A percentile compares a stretch with the other conserved stretches of the same genome.
Conservation (phyloP, 495 filamentous ascomycete species). For the Apiosordaria backusii region DNA sequence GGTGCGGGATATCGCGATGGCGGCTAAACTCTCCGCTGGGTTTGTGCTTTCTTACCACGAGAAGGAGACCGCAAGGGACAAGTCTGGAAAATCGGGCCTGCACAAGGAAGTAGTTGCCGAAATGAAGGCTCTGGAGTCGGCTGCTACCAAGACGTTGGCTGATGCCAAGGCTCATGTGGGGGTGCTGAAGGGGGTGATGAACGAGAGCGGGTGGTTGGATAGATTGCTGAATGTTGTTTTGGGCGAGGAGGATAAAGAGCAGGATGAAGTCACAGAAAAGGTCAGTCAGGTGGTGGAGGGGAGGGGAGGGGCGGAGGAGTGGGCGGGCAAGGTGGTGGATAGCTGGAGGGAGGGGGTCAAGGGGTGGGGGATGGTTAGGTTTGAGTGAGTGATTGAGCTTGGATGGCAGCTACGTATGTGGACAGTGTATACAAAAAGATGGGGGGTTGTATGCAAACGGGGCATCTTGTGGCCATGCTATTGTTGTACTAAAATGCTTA, state of each 20-base stretch:
- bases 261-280: conserved; percentile 21
- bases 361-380: conserved; percentile 38
- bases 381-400: conserved; percentile 27
- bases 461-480: too few relatives aligned
- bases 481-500: too few relatives aligned
- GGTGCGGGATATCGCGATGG: conserved; percentile 38
- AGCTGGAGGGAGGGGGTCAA: conserved; percentile 43
- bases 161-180: conserved; percentile 34
- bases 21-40: conserved; percentile 30
- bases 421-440: neutral
- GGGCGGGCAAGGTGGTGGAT: conserved; percentile 40
- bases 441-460: too few relatives aligned
- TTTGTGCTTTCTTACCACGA: conserved; percentile 37
- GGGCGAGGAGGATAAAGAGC: conserved; percentile 8
- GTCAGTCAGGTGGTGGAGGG: conserved; percentile 29
- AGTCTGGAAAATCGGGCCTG: conserved; percentile 33
- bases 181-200: conserved; percentile 30
- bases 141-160: conserved; percentile 27
- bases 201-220: conserved; percentile 42
- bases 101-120: conserved; percentile 36
- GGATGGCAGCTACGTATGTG: too few relatives aligned
- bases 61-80: conserved; percentile 36
- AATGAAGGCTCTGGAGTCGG: conserved; percentile 35
- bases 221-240: conserved; percentile 28
- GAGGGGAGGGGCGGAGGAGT: conserved; percentile 35